Conservation (phyloP, 2,329 filamentous ascomycete genomes). For the Ambrosiella xylebori region DNA sequence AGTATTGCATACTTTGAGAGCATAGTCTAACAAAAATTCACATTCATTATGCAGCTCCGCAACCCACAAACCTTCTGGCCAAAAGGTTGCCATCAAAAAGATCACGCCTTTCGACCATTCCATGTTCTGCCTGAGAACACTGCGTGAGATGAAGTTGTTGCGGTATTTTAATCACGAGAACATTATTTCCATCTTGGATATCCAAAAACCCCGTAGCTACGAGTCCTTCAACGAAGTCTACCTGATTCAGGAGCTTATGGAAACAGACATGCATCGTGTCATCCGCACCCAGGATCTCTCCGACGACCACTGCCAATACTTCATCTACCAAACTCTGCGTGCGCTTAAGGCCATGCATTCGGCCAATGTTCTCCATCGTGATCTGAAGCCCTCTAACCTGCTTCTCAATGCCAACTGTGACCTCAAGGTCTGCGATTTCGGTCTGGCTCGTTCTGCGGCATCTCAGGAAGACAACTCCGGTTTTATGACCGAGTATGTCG, state of each 20-base stretch:
- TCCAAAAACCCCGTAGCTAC: constrained; percentile 92
- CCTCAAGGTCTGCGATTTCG: constrained; percentile 97
- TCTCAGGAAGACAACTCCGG: constrained; percentile 99
- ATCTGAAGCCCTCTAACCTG: constrained; percentile 93
- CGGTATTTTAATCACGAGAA: constrained; percentile 99
- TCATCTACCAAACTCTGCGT: constrained; percentile 97
- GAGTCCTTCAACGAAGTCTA: constrained; percentile 96
- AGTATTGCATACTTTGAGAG: no score
- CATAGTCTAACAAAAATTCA: background rate
- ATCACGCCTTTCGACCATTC: constrained; percentile 98
- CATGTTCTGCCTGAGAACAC: constrained; percentile 92
- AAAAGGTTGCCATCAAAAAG: constrained; percentile 99
- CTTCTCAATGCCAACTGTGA: constrained; percentile 97
- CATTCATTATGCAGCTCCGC: constrained; percentile 49
- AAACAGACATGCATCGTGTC: constrained; percentile 98
- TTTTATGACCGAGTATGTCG: constrained; percentile 99
- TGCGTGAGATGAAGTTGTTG: constrained; percentile 97
- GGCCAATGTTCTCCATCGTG: constrained; percentile 90
- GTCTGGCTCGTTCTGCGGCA: constrained; percentile 82
- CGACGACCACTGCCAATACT: constrained; percentile 99
- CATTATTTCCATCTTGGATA: constrained; percentile 98
- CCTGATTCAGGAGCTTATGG: constrained; percentile 97
- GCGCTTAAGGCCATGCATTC: constrained; percentile 99
- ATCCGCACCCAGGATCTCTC: constrained; percentile 97
- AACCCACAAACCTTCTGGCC: constrained; percentile 90